These are phyloP conservation scores for Apiospora arundinis DNA, from an alignment of 2,329 filamentous ascomycete genomes.

Conservation along the genomic window DNA sequence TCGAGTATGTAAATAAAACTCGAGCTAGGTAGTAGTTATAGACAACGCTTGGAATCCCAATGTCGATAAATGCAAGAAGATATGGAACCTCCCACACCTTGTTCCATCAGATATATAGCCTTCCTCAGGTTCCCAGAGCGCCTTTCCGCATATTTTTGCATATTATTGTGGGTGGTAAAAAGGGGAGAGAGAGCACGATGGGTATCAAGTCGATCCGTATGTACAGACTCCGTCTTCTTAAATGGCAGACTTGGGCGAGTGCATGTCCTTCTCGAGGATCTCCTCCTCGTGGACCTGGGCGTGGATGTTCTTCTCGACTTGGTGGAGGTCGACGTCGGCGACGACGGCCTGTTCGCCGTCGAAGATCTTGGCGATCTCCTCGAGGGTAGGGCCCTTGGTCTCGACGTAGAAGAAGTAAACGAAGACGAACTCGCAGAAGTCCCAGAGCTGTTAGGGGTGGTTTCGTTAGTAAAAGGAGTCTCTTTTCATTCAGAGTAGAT, in stretches of 20 bases:
- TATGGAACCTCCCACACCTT: not conserved
- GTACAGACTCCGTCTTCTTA: not conserved
- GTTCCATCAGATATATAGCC: not conserved
- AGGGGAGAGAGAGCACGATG: not conserved
- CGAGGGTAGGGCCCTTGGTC: conserved; percentile 73
- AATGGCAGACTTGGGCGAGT: conserved; percentile 25
- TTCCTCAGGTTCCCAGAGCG: not conserved
- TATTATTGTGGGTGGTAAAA: not conserved
- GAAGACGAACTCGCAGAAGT: conserved; percentile 64
- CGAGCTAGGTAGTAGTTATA: not conserved
- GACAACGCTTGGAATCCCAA: not conserved
- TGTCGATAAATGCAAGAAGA: not conserved
- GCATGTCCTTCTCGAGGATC: conserved; percentile 33
- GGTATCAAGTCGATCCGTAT: not conserved
- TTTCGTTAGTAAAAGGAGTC: conserved; percentile 26
- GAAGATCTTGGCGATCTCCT: conserved; percentile 74
- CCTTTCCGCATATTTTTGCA: not conserved
- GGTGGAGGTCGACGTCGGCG: conserved; percentile 59
- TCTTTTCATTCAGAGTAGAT: too few relatives aligned
- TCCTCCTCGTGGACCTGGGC: conserved; percentile 43
- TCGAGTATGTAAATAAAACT: not conserved
- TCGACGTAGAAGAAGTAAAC: conserved; percentile 73
- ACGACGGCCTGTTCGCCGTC: conserved; percentile 63
- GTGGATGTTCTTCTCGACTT: conserved; percentile 61
- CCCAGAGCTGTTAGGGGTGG: conserved; percentile 52